These are phyloP conservation scores for Globisporangium cystogenes DNA, from an alignment of 352 stramenopile genomes.

Conservation along the genomic window DNA sequence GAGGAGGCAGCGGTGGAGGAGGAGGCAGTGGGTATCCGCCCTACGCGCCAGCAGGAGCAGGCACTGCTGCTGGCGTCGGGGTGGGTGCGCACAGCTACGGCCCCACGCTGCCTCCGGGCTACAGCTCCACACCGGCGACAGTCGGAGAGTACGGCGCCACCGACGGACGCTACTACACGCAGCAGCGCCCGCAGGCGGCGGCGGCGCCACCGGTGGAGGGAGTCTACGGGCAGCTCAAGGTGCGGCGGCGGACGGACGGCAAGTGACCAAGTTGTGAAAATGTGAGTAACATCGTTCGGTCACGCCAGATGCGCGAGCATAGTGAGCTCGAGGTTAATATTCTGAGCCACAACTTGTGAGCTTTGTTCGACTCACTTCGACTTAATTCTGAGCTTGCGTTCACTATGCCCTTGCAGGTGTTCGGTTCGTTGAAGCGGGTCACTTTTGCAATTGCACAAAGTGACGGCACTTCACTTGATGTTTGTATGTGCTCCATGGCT, in stretches of 20 bases:
- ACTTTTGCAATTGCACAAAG: too few species aligned
- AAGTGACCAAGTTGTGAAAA: background rate
- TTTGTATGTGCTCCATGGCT: background rate
- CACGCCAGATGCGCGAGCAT: too few species aligned
- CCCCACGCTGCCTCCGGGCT: background rate
- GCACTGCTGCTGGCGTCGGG: background rate
- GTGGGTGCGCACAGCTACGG: background rate
- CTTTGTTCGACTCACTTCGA: too few species aligned
- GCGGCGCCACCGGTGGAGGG: background rate
- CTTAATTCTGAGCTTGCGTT: background rate
- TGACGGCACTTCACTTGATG: background rate
- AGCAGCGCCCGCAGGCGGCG: background rate
- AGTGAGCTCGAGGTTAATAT: too few species aligned
- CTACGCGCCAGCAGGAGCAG: background rate
- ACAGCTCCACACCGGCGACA: background rate
- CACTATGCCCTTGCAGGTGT: background rate
- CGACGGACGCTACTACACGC: background rate
- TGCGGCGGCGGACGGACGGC: background rate
- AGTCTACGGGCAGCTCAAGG: slow-evolving; percentile 1
- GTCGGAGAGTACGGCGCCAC: background rate
- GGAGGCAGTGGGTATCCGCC: background rate
- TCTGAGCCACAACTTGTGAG: too few species aligned
- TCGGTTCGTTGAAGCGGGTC: too few species aligned
- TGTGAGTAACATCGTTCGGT: too few species aligned
- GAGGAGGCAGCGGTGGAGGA: too few species aligned